Percentiles rank a stretch among this genome's conserved stretches.
phyloP scores from a whole-genome alignment of 805 yeast genomes.

The Candida ulmi region DNA sequence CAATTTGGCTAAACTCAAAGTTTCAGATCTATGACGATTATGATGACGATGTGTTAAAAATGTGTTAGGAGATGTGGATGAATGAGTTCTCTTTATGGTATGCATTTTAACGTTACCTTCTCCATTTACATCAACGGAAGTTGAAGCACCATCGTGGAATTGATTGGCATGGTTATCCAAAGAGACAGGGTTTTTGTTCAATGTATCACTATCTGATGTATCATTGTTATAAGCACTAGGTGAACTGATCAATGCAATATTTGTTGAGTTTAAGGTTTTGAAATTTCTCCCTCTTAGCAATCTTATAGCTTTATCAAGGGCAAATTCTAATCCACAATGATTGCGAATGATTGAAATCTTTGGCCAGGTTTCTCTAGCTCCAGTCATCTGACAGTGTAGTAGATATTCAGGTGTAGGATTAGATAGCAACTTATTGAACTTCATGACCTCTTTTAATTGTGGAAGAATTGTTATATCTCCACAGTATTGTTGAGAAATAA shows the following conservation, averaged over 20 bases:
- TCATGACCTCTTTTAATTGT: constrained; percentile 48
- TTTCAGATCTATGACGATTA: constrained; percentile 22
- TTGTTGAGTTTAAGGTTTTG: constrained; percentile 23
- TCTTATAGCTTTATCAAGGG: constrained; percentile 76
- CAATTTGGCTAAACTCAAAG: constrained; percentile 13
- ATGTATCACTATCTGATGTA: neutral
- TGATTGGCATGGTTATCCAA: neutral
- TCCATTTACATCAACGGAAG: neutral
- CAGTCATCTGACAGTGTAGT: constrained; percentile 64
- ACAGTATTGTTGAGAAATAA: constrained; percentile 79
- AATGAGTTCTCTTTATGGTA: no score
- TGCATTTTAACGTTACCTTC: neutral
- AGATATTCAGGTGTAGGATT: constrained; percentile 82
- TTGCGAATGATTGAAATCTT: constrained; percentile 78
- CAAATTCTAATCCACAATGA: constrained; percentile 87
- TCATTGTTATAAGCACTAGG: constrained; percentile 8
- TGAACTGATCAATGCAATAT: constrained; percentile 18
- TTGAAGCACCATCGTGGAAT: neutral
- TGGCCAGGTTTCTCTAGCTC: constrained; percentile 94
- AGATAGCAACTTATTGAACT: constrained; percentile 56
- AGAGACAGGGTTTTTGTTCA: constrained; percentile 3
- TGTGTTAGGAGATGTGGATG: no score
- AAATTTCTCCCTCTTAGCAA: constrained; percentile 57
- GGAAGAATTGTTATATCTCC: constrained; percentile 95
- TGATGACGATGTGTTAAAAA: constrained; percentile 6